phyloP scores from a whole-genome alignment of 164 flowering plant genomes.

The Litsea cubeba region DNA sequence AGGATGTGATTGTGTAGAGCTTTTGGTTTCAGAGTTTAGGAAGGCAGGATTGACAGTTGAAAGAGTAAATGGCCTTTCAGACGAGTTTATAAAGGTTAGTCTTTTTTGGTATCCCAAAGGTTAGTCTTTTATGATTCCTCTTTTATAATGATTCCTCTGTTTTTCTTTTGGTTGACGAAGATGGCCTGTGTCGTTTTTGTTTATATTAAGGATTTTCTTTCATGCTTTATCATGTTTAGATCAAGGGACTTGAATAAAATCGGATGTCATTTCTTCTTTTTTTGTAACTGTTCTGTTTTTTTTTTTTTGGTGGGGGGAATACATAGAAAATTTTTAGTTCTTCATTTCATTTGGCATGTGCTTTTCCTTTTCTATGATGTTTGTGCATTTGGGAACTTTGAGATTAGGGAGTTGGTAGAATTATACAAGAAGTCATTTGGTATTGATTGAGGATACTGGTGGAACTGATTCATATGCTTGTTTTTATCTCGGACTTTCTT shows the following conservation, averaged over 20 bases:
- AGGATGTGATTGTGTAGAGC: constrained; percentile 46
- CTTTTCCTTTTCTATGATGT: neutral
- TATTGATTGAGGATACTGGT: neutral
- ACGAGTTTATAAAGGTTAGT: constrained; percentile 79
- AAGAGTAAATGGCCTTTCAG: constrained; percentile 56
- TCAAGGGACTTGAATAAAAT: neutral
- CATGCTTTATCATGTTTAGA: neutral
- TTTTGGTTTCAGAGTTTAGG: constrained; percentile 57
- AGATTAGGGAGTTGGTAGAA: neutral
- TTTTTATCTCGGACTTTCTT: neutral
- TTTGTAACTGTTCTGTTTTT: neutral
- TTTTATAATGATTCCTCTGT: neutral
- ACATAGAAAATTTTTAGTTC: neutral
- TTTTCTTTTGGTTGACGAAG: neutral
- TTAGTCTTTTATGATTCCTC: constrained; percentile 10
- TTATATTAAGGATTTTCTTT: neutral
- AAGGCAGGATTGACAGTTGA: constrained; percentile 63
- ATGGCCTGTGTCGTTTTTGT: neutral
- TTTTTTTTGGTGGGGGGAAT: neutral
- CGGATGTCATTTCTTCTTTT: neutral
- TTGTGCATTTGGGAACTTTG: neutral
- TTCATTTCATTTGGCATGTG: neutral
- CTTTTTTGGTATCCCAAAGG: constrained; percentile 36
- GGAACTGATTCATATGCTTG: neutral
- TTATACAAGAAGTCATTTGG: neutral